Evolutionary conservation across 129 eudicot species (phyloP), one percentile per base, ranked within the genome.

Genomic region (Cynara cardunculus): DNA sequence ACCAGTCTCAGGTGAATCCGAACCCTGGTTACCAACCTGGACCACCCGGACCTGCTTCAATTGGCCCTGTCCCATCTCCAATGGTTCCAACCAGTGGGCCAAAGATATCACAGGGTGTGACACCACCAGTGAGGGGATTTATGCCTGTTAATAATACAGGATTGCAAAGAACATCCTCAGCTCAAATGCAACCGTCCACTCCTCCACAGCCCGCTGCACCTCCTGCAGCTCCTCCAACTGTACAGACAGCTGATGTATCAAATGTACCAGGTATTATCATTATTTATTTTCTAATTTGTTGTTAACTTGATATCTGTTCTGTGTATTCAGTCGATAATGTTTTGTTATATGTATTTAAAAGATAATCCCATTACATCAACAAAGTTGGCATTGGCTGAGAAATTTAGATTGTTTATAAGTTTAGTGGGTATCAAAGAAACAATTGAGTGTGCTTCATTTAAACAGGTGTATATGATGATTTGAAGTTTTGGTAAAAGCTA

Each of bases 161-260:
- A 44, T 83, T 80, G n/a, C 94, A 83, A 70, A 81, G 97, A 80
- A 90, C 93, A 39, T 88, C 87, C 12, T 84, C 91, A 83, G 80
- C 73, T 82, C 81, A 85, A 75, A 78, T 84, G 85, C 96, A 87
- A 81, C 96, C 96, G 8, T 80, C 89, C 35, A 87, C 91, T 72
- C 94, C 97, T 39, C 76, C 87, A 16, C 94, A 85, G 62, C 81
- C 89, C 14, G 80, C 97, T 9, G 85, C 69, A 32, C 96, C 97
- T 83, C 86, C 92, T 83, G 92, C 96, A 30, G 92, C 97, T 11
- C 97, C 97, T 24, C 92, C 98, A 46, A 94, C 98, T 11, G 92
- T 94, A 28, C 96, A 90, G 86, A 92, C 98, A 25, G 98, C 88
- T 83, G 98, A 90, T 83, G 91, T 92, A 31, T 92, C 98, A 27